Evolutionary conservation across 108 stramenopile species (phyloP), one percentile per base, ranked within the genome.

Genomic region (Cyclotella sp.): DNA sequence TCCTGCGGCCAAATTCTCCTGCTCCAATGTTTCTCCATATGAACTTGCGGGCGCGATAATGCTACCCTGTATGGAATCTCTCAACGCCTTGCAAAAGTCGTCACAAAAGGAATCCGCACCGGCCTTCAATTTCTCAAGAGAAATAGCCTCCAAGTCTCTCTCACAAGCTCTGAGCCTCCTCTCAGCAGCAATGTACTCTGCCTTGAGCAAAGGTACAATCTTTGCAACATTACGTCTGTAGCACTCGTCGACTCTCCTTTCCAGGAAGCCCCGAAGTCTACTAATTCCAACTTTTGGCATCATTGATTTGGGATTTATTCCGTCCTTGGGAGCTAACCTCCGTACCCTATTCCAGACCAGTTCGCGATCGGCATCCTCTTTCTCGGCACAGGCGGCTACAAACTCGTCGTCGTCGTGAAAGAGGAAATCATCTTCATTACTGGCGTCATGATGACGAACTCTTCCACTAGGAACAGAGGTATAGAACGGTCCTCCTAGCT

Each of bases 401-500:
- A 91, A 91, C 63, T 89, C 88, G 60, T 88, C 92, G 62, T 96
- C 96, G 63, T 86, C 90, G 28, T 89, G 80, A 75, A 85, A 93
- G 61, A 91, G 63, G 55, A 79, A 88, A 40, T 85, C 73, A 39
- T 86, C 93, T 27, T 65, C 70, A 27, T 71, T 49, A 14, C 58
- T 46, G 18, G 58, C 72, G 26, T 51, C 58, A 27, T 63, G 66
- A 42, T 85, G 78, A 45, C 91, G 90, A 11, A 97, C 96, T 44
- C 96, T 78, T 27, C 96, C 96, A 66, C 86, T 89, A n/a, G 96
- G 95, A 0, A 97, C 95, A 2, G 89, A 89, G n/a, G 95, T 95
- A 70, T 93, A 97, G 78, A 95, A 97, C 0, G 96, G 96, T 28
- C 96, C 96, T 34, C 95, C 96, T 18, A 97, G 90, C 71, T 95